These are phyloP conservation scores for Catharanthus roseus DNA, from an alignment of 257 asterid species.

Conservation along the genomic window DNA sequence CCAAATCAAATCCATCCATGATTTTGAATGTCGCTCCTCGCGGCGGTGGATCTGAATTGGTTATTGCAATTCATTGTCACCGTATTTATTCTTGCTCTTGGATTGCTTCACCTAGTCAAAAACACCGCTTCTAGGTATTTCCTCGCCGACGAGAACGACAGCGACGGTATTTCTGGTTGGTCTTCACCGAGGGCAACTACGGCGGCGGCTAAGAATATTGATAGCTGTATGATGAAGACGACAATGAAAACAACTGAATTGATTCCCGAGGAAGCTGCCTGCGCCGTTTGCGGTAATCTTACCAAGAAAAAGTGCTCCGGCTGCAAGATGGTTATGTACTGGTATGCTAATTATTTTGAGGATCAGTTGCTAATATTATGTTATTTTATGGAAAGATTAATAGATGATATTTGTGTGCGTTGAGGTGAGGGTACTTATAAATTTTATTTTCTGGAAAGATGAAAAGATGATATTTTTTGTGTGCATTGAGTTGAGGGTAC, in stretches of 20 bases:
- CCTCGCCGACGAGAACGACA: conserved; percentile 61
- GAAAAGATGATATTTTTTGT: no score
- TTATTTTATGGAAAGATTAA: no score
- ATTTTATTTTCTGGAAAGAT: no score
- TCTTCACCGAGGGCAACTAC: conserved; percentile 19
- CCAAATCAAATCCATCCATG: conserved; percentile 14
- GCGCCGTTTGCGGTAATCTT: conserved; percentile 54
- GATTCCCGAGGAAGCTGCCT: conserved; percentile 28
- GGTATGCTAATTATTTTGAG: conserved; percentile 43
- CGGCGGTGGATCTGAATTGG: conserved; percentile 87
- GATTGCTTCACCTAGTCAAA: conserved; percentile 55
- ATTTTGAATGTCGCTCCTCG: conserved; percentile 30
- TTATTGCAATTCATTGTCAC: conserved; percentile 52
- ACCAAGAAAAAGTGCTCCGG: conserved; percentile 56
- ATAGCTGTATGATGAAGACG: background rate
- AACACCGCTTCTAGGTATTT: conserved; percentile 76
- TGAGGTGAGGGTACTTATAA: no score
- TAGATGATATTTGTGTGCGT: no score
- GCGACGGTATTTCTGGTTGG: conserved; percentile 43
- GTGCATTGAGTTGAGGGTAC: no score
- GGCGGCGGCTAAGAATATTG: background rate
- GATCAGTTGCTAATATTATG: no score
- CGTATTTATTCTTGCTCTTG: conserved; percentile 36
- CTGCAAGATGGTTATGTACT: conserved; percentile 77
- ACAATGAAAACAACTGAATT: background rate